Evolutionary conservation across 768 basidiomycete genomes (phyloP), one percentile per base, ranked within the genome.

Genomic region (Daedaleopsis sinensis): DNA sequence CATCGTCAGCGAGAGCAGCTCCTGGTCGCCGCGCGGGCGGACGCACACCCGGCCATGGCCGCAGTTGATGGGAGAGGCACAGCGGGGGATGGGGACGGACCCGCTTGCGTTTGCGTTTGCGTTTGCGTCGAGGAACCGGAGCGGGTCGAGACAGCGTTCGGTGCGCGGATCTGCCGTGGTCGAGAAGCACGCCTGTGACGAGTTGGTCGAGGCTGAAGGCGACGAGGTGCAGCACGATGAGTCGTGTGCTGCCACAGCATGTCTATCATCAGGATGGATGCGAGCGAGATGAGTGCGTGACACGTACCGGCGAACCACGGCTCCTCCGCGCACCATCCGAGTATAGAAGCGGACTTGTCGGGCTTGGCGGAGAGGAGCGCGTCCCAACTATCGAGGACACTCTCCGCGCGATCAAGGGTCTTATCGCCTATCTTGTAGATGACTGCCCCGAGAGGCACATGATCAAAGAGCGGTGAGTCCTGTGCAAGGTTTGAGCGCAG

Each of bases 341-440:
- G 67, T 27, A 55, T 57, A 35, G 52, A 52, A 54, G 37, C 52
- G 44, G 50, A 52, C 19, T 39, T 39, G 43, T 39, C 32, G 6
- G 39, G 1, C 32, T 18, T 8, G 8, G 35, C 55, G 49, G 72
- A 67, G 38, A 90, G 75, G 67, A 82, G 82, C 10, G 70, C 47
- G 19, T 72, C 70, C 91, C 89, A 88, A 0, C 70, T 59, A 65
- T 82, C 75, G 23, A 72, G 61, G 18, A 39, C 65, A 37, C 53
- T 70, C 62, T 42, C 64, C 51, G 54, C 48, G 16, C 68, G 62
- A 52, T 65, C 77, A 38, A 93, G 75, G 0, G 74, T 51, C 1
- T 74, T 72, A 71, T 94, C 93, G 62, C 94, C 90, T 21, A 94
- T 67, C 48, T 78, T 74, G 5, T 84, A 86, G 52, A 95, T 78